These are phyloP conservation scores for Pythium utonaiense DNA, from an alignment of 352 stramenopile species.

Conservation along the genomic window DNA sequence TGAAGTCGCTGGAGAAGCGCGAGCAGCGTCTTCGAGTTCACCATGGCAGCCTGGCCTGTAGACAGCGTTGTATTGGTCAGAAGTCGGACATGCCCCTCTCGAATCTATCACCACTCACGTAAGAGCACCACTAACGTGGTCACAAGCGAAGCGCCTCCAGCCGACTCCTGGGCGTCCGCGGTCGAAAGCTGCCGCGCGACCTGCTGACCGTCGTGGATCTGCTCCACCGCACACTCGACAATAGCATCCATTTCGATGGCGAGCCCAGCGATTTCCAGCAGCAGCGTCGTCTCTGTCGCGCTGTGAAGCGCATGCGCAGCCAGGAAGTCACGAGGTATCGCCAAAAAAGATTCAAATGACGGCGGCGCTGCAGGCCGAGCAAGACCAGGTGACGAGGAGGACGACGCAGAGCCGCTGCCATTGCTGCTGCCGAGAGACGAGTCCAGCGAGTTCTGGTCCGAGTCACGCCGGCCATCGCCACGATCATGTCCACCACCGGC, in stretches of 20 bases:
- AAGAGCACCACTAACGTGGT: constrained; percentile 32
- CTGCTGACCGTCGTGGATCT: constrained; percentile 32
- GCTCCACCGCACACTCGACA: constrained; percentile 26
- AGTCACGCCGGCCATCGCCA: neutral
- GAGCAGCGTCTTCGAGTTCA: constrained; percentile 4
- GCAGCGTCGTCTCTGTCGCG: constrained; percentile 21
- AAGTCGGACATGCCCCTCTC: too few relatives aligned
- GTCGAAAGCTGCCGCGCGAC: constrained; percentile 1
- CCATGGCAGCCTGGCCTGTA: constrained; percentile 5
- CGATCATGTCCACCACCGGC: neutral
- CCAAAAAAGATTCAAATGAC: constrained; percentile 27
- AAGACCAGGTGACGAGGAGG: neutral
- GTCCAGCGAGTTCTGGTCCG: neutral
- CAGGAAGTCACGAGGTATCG: constrained; percentile 24
- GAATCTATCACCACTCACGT: constrained; percentile 11
- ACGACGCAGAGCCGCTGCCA: neutral
- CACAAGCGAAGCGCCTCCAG: constrained; percentile 6
- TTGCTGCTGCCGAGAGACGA: neutral
- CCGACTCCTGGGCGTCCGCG: neutral
- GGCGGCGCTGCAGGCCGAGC: neutral
- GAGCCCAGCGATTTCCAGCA: constrained; percentile 26
- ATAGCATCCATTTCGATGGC: constrained; percentile 39
- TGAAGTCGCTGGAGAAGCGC: constrained; percentile 14
- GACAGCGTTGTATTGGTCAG: neutral
- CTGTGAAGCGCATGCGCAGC: constrained; percentile 13